Evolutionary conservation across 495 filamentous ascomycete species (phyloP), one percentile per base, ranked within the genome.

Genomic region (Penicillium fimorum): DNA sequence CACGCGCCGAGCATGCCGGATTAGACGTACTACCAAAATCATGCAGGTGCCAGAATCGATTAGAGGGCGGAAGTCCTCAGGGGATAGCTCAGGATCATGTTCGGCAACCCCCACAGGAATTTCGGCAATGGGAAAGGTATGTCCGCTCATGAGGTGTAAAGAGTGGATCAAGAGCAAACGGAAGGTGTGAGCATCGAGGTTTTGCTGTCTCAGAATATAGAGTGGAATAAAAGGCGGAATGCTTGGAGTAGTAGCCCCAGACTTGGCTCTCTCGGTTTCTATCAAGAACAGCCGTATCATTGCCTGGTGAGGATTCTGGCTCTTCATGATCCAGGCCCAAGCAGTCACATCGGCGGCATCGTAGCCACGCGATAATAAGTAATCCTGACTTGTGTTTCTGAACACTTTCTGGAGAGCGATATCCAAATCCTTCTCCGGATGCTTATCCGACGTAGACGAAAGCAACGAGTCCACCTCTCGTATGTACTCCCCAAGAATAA

Each of bases 271-370:
- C 8, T 70, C 59, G n/a, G 65, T 52, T 55, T 76, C 68, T 22
- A 75, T 41, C 12, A 60, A 38, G 41, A 81, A 66, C 5, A 85
- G 50, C 32, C 79, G 70, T 37, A 69, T 50, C 10, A 67, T 70
- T 12, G 82, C 79, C 46, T 71, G 56, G 15, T 72, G 65, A 0
- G 70, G 50, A 47, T 75, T 71, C 27, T 58, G 56, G 27, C 77
- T 72, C 35, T 68, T 76, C 52, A 88, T 57, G 15, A 87, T 71
- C 81, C 81, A 84, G 6, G 77, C 73, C 85, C 85, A 88, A 7
- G 68, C 57, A 53, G 79, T 68, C 25, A 87, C 73, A 69, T 87
- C 81, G n/a, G 69, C 59, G 3, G 71, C 51, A 27, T 57, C 62
- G 56, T 77, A 83, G 4, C 76, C 74, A 33, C 70, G 70, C 7